Conservation (phyloP, 2,329 filamentous ascomycete genomes). For the Aquanectria penicillioides region DNA sequence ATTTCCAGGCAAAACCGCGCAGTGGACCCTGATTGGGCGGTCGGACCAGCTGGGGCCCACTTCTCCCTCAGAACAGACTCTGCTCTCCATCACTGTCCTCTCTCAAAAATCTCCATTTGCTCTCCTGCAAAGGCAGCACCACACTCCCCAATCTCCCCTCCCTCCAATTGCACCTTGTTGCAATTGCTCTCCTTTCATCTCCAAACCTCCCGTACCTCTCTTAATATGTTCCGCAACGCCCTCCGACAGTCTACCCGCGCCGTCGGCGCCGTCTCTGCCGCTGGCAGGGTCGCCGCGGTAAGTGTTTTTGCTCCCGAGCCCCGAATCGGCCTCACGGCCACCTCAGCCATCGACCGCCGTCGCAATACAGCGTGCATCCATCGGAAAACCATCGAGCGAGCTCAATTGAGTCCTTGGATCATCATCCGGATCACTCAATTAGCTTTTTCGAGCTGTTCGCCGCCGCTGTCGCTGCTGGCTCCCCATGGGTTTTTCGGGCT, state of each 20-base stretch:
- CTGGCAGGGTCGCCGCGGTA: constrained; percentile 93
- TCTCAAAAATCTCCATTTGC: constrained; percentile 58
- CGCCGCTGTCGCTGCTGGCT: constrained; percentile 38
- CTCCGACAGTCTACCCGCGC: constrained; percentile 96
- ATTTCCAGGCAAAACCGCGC: constrained; percentile 53
- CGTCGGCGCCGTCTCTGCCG: constrained; percentile 92
- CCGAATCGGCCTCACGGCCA: constrained; percentile 57
- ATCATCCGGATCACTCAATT: constrained; percentile 25
- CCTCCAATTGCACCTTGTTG: constrained; percentile 68
- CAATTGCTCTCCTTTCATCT: constrained; percentile 69
- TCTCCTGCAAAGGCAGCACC: constrained; percentile 59
- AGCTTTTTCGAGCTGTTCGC: constrained; percentile 50
- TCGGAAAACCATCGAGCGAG: constrained; percentile 42
- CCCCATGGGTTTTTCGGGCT: constrained; percentile 55
- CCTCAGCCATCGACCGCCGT: constrained; percentile 48
- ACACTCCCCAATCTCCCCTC: constrained; percentile 67
- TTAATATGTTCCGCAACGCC: constrained; percentile 96
- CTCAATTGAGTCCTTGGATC: constrained; percentile 49
- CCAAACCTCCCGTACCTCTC: constrained; percentile 62
- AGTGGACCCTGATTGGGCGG: constrained; percentile 47
- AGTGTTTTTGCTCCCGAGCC: constrained; percentile 63
- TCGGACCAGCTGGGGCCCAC: constrained; percentile 49
- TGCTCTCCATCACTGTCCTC: constrained; percentile 53
- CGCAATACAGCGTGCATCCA: constrained; percentile 48
- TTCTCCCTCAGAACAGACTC: constrained; percentile 53